These are phyloP conservation scores for Cafeteria roenbergensis DNA, from an alignment of 108 stramenopile genomes.

Conservation along the genomic window DNA sequence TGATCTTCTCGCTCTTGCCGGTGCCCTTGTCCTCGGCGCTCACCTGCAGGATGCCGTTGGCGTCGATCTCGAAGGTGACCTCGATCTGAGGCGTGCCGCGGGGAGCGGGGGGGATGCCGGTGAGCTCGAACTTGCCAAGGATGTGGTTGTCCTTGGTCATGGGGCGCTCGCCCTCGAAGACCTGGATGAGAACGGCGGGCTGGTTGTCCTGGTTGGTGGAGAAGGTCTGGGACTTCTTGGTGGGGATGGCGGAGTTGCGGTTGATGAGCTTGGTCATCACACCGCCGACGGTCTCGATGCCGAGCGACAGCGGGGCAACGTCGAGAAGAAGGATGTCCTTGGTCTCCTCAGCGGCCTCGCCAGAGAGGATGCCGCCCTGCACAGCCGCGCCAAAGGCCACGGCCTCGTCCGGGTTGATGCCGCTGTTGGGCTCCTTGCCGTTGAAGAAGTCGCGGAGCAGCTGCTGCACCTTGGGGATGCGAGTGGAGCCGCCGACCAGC, in stretches of 20 bases:
- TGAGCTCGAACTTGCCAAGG: slow-evolving; percentile 83
- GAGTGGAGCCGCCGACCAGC: slow-evolving; percentile 89
- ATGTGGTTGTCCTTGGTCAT: slow-evolving; percentile 86
- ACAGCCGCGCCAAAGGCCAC: slow-evolving; percentile 93
- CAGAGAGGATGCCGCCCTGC: slow-evolving; percentile 76
- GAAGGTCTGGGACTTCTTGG: slow-evolving; percentile 72
- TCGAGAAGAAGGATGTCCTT: slow-evolving; percentile 73
- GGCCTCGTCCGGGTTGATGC: slow-evolving; percentile 89
- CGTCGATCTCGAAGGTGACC: slow-evolving; percentile 88
- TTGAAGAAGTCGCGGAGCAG: slow-evolving; percentile 80
- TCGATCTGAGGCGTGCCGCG: slow-evolving; percentile 84
- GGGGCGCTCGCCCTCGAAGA: slow-evolving; percentile 87
- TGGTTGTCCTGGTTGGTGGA: slow-evolving; percentile 87
- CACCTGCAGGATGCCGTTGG: slow-evolving; percentile 81
- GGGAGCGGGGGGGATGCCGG: slow-evolving; percentile 78
- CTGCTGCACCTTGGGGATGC: slow-evolving; percentile 82
- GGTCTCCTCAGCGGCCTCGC: slow-evolving; percentile 61
- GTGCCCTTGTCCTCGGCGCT: slow-evolving; percentile 82
- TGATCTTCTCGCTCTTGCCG: slow-evolving; percentile 80
- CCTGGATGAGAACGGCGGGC: slow-evolving; percentile 69
- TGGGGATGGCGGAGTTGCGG: slow-evolving; percentile 67
- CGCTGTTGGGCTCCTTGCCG: slow-evolving; percentile 75
- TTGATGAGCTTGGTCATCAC: slow-evolving; percentile 69
- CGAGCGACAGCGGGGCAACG: slow-evolving; percentile 75
- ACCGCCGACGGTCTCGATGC: slow-evolving; percentile 78